A percentile compares a stretch with the other conserved stretches of the same genome.
phyloP scores from a whole-genome alignment of 2,329 filamentous ascomycete species.

The Monilinia fructigena region DNA sequence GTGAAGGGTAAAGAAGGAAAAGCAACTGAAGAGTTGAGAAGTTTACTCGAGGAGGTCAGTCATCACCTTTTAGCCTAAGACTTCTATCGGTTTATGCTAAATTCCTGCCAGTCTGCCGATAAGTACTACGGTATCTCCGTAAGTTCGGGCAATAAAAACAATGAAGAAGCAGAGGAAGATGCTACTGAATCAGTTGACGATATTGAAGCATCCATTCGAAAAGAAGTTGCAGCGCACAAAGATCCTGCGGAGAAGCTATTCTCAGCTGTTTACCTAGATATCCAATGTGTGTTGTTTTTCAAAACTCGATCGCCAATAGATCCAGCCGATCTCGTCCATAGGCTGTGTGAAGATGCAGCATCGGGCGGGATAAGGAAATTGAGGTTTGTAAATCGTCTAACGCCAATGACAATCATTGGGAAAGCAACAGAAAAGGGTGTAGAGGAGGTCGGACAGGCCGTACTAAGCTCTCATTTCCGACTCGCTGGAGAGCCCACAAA shows the following conservation, averaged over 20 bases:
- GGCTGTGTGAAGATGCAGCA: slow-evolving; percentile 55
- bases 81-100: slow-evolving; percentile 5
- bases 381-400: slow-evolving; percentile 61
- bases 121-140: slow-evolving; percentile 51
- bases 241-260: slow-evolving; percentile 48
- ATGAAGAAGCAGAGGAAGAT: slow-evolving; percentile 44
- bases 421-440: slow-evolving; percentile 70
- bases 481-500: slow-evolving; percentile 41
- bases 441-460: slow-evolving; percentile 60
- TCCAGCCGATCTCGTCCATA: slow-evolving; percentile 53
- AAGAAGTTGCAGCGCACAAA: slow-evolving; percentile 60
- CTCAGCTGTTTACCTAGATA: slow-evolving; percentile 52
- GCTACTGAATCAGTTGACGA: slow-evolving; percentile 50
- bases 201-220: slow-evolving; percentile 70
- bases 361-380: slow-evolving; percentile 48
- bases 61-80: not conserved
- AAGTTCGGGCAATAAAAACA: slow-evolving; percentile 34
- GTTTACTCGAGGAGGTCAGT: slow-evolving; percentile 65
- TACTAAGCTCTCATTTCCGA: slow-evolving; percentile 62
- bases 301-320: slow-evolving; percentile 56
- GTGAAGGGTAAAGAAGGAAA: slow-evolving; percentile 68
- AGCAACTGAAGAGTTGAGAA: slow-evolving; percentile 64
- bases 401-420: slow-evolving; percentile 52
- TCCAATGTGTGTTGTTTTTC: slow-evolving; percentile 65
- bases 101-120: slow-evolving; percentile 58